Conservation (phyloP, 495 filamentous ascomycete species). For the Beverwykella pulmonaria region DNA sequence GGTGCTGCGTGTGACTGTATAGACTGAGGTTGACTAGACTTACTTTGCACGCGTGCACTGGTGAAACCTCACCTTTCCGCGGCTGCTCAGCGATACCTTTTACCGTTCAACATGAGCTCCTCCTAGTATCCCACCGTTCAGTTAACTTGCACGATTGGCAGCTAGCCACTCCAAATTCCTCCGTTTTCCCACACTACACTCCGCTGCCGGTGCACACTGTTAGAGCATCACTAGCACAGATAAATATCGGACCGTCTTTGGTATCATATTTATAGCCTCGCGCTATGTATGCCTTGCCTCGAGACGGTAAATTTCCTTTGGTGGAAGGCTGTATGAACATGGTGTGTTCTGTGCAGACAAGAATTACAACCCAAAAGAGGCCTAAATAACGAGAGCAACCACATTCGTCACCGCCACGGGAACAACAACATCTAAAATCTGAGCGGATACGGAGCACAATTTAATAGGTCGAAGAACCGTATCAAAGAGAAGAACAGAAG, state of each 20-base stretch:
- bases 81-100: neutral
- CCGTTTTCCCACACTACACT: neutral
- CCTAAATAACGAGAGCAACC: no score
- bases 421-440: neutral
- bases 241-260: neutral
- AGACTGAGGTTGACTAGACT: neutral
- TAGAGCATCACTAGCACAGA: neutral
- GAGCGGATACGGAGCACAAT: neutral
- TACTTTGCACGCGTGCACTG: neutral
- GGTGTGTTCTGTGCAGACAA: neutral
- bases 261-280: neutral
- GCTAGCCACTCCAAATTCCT: neutral
- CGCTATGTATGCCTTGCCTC: neutral
- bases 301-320: neutral
- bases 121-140: neutral
- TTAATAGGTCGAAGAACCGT: neutral
- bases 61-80: neutral
- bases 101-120: neutral
- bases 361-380: neutral
- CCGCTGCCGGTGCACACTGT: neutral
- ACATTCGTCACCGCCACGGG: neutral
- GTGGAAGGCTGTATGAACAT: slow-evolving; percentile 1
- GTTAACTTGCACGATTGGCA: neutral
- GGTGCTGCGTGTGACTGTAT: slow-evolving; percentile 2
- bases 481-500: neutral